phyloP scores from a whole-genome alignment of 2,329 filamentous ascomycete species.

The Neonectria neomacrospora region DNA sequence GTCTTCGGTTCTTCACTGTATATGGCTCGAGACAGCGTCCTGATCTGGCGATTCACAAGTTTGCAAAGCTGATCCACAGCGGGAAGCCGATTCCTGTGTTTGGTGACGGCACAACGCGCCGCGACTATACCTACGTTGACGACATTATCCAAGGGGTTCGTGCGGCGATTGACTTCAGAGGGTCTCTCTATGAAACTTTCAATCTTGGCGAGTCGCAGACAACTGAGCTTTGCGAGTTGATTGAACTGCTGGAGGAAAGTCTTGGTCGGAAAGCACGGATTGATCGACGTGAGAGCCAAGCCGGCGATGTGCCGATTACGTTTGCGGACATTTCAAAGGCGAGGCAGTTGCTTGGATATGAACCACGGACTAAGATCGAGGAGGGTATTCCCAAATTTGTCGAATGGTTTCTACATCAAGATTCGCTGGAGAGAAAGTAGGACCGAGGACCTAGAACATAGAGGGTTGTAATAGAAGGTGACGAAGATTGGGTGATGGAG shows the following conservation, averaged over 20 bases:
- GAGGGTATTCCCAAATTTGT: slow-evolving; percentile 37
- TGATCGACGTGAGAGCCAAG: slow-evolving; percentile 31
- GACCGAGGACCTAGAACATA: not conserved
- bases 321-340: slow-evolving; percentile 40
- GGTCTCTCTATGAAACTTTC: slow-evolving; percentile 35
- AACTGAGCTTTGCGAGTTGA: slow-evolving; percentile 35
- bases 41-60: slow-evolving; percentile 42
- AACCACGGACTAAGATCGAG: slow-evolving; percentile 34
- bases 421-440: not conserved
- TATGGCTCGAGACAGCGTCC: slow-evolving; percentile 42
- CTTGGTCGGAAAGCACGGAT: slow-evolving; percentile 34
- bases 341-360: slow-evolving; percentile 32
- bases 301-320: slow-evolving; percentile 39
- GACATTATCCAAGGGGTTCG: slow-evolving; percentile 40
- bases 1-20: slow-evolving; percentile 43
- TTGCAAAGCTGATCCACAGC: slow-evolving; percentile 36
- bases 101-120: slow-evolving; percentile 37
- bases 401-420: slow-evolving; percentile 33
- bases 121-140: slow-evolving; percentile 43
- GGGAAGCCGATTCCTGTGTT: slow-evolving; percentile 41
- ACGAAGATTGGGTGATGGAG: too few species aligned
- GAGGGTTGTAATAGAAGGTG: too few species aligned
- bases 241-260: slow-evolving; percentile 35
- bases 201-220: slow-evolving; percentile 42
- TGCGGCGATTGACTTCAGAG: slow-evolving; percentile 35